Base-by-base conservation (phyloP, 2,329 filamentous ascomycete genomes). In the Biscogniauxia sp. region DNA sequence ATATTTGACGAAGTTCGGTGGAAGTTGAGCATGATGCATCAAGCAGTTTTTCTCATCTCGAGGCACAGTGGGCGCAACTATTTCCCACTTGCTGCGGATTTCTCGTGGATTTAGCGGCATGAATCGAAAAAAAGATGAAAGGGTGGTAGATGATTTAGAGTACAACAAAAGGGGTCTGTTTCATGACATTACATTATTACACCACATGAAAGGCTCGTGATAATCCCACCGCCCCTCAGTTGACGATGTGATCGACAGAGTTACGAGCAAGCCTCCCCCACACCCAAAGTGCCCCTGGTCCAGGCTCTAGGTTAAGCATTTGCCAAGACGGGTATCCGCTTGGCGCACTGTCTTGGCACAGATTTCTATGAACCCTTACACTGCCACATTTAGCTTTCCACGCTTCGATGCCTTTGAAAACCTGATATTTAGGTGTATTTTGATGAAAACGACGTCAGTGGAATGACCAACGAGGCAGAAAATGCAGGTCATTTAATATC, bases 1-100 rank as follows among this genome's bases (percentile, higher is more conserved):
- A 64, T 90, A 70, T 62, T 58, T 72, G 49, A 68, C 65, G n/a
- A 77, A 76, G 62, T 74, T 75, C 60, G 74, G 73, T 7, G 64
- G 55, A 51, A 59, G 53, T 55, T 51, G 54, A 28, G 63, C 66
- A 28, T 72, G 64, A 63, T 54, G 54, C 20, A 53, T 23, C 28
- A 49, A 2, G n/a, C 37, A 32, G 6, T 32, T 32, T 32, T 23
- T 32, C 28, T 7, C 28, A 32, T 8, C 7, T 7, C 28, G 11
- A 32, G 28, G 28, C 11, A 32, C 11, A 7, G 9, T 32, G 9
- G 28, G 28, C 28, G 28, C 28, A 32, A 32, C 28, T 13, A 32
- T 32, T 32, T 32, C 28, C 28, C 28, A 32, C 7, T 3, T 32
- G 28, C 28, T 32, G 28, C 6, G 11, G 28, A 32, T 9, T n/a